These are phyloP conservation scores for Torrubiellomyces zombiae DNA, from an alignment of 2,329 filamentous ascomycete genomes.

Conservation along the genomic window DNA sequence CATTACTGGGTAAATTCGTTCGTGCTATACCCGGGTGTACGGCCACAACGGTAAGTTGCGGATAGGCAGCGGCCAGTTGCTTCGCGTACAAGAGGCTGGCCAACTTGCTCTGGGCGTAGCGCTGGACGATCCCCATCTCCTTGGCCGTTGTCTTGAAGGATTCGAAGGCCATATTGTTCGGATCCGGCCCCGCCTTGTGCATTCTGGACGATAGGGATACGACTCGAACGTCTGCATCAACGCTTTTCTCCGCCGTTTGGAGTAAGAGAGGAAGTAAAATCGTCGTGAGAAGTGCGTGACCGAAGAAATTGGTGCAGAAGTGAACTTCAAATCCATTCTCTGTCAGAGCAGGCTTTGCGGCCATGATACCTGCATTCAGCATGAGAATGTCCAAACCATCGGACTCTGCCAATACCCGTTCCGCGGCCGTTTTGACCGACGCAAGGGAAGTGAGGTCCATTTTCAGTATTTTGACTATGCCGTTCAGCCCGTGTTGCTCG, in stretches of 20 bases:
- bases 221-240: conserved; percentile 13
- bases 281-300: conserved; percentile 27
- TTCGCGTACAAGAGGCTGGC: conserved; percentile 13
- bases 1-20: conserved; percentile 10
- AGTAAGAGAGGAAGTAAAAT: conserved; percentile 16
- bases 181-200: conserved; percentile 8
- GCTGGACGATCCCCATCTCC: conserved; percentile 6
- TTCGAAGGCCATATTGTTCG: conserved; percentile 14
- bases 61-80: conserved; percentile 11
- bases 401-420: conserved; percentile 16
- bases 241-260: conserved; percentile 9
- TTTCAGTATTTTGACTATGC: conserved; percentile 16
- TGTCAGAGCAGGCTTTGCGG: conserved; percentile 16
- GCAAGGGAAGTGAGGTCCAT: conserved; percentile 27
- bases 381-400: conserved; percentile 26
- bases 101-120: conserved; percentile 16
- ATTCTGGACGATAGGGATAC: conserved; percentile 12
- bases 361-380: conserved; percentile 29
- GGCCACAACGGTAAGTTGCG: conserved; percentile 9
- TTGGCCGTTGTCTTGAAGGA: conserved; percentile 10
- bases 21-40: conserved; percentile 13
- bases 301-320: conserved; percentile 32
- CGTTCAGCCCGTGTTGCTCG: conserved; percentile 6
- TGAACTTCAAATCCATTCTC: conserved; percentile 30
- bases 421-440: conserved; percentile 23